Percentiles rank a stretch among this genome's conserved stretches.
Conservation (phyloP, 208 protist genomes). For the Giardia duodenalis region DNA sequence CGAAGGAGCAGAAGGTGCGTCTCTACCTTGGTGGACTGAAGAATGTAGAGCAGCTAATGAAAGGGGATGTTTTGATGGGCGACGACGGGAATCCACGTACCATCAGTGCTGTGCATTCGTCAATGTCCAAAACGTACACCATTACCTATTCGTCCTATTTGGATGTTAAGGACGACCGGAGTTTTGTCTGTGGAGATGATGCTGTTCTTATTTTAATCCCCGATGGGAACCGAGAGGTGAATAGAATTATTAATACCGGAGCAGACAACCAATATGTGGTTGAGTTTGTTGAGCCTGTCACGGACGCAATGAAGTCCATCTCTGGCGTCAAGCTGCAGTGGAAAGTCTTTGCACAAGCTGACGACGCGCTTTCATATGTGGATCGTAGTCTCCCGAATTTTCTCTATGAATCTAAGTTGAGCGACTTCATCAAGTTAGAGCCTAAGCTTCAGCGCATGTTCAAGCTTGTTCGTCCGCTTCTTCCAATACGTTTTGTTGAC, state of each 20-base stretch:
- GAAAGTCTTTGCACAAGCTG: neutral
- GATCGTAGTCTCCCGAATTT: neutral
- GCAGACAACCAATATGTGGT: neutral
- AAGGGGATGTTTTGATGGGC: neutral
- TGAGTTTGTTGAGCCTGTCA: neutral
- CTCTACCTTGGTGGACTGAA: neutral
- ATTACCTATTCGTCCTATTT: neutral
- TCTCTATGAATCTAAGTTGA: neutral
- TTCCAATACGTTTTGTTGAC: neutral
- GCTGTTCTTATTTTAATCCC: neutral
- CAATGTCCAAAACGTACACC: neutral
- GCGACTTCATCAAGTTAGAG: neutral
- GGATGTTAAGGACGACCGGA: neutral
- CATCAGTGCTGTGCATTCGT: neutral
- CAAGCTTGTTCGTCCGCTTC: neutral
- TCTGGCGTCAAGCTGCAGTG: neutral
- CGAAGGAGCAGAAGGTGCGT: neutral
- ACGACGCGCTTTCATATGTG: slow-evolving; percentile 7
- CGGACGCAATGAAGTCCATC: neutral
- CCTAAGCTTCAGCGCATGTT: neutral
- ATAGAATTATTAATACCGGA: neutral
- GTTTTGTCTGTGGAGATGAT: neutral
- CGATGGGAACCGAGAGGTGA: neutral
- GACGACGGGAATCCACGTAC: neutral
- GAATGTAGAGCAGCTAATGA: neutral